A percentile compares a stretch with the other conserved stretches of the same genome.
phyloP scores from a whole-genome alignment of 2,329 filamentous ascomycete genomes.

The Colletotrichum australisinense region DNA sequence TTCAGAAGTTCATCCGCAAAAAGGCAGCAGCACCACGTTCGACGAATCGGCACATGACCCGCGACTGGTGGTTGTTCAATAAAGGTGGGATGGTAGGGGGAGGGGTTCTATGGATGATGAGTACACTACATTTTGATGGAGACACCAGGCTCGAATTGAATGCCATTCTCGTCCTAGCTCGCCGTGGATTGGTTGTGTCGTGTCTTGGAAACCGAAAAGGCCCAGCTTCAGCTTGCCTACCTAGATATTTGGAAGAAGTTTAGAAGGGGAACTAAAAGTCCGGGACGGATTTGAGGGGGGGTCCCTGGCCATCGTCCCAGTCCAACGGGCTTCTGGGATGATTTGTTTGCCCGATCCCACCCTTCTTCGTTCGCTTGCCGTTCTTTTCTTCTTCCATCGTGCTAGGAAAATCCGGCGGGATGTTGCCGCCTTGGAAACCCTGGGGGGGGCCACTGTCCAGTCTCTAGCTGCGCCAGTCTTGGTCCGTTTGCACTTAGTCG shows the following conservation, averaged over 20 bases:
- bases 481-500: neutral
- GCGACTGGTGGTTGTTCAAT: neutral
- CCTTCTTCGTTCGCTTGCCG: neutral
- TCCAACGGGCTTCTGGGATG: conserved; percentile 1
- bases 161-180: conserved; percentile 19
- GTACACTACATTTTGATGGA: neutral
- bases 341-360: conserved; percentile 16
- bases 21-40: neutral
- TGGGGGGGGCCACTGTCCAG: neutral
- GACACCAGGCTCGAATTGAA: conserved; percentile 12
- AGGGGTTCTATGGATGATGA: conserved; percentile 14
- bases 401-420: neutral
- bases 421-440: neutral
- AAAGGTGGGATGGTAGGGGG: neutral
- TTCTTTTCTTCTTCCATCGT: neutral
- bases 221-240: neutral
- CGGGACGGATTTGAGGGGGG: conserved; percentile 11
- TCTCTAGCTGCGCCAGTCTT: neutral
- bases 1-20: neutral
- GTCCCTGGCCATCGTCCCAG: neutral
- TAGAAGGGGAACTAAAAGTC: neutral
- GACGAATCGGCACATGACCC: neutral
- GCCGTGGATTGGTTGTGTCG: neutral
- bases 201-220: neutral
- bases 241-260: neutral